These are phyloP conservation scores for Xylariaceae sp. DNA, from an alignment of 2,329 filamentous ascomycete species.

Conservation along the genomic window DNA sequence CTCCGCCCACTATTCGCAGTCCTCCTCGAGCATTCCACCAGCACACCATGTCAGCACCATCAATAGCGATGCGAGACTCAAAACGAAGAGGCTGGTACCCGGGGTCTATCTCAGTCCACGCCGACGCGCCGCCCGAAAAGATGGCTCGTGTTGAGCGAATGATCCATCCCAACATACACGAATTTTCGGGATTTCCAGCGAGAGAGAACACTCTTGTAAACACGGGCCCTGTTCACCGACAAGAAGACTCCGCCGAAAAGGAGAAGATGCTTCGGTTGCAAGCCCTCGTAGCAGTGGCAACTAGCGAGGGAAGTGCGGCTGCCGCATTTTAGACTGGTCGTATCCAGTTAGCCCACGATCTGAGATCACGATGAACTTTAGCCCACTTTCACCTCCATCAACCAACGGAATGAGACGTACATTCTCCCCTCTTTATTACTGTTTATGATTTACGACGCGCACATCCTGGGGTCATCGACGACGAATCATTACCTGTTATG, in stretches of 20 bases:
- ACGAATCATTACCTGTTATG: constrained; percentile 15
- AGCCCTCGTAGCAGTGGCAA: constrained; percentile 62
- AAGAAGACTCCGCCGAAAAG: constrained; percentile 32
- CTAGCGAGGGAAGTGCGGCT: constrained; percentile 46
- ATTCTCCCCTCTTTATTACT: background rate
- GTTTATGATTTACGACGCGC: background rate
- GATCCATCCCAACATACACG: constrained; percentile 53
- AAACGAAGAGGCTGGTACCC: constrained; percentile 74
- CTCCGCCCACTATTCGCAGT: constrained; percentile 12
- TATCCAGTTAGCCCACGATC: background rate
- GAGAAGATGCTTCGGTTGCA: constrained; percentile 54
- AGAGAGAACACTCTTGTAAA: constrained; percentile 29
- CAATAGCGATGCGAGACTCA: constrained; percentile 51
- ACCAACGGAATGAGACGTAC: background rate
- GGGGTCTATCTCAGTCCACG: constrained; percentile 39
- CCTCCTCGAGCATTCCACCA: constrained; percentile 42
- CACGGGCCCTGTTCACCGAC: constrained; percentile 28
- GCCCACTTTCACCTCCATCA: background rate
- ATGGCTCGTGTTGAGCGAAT: constrained; percentile 51
- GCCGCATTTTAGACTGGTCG: constrained; percentile 26
- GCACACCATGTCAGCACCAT: constrained; percentile 58
- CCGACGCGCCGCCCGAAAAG: constrained; percentile 36
- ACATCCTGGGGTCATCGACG: constrained; percentile 14
- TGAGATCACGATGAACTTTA: background rate
- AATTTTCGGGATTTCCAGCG: constrained; percentile 49